Evolutionary conservation across 805 yeast genomes (phyloP).

Genomic region (Teunomyces lycoperdinae): DNA sequence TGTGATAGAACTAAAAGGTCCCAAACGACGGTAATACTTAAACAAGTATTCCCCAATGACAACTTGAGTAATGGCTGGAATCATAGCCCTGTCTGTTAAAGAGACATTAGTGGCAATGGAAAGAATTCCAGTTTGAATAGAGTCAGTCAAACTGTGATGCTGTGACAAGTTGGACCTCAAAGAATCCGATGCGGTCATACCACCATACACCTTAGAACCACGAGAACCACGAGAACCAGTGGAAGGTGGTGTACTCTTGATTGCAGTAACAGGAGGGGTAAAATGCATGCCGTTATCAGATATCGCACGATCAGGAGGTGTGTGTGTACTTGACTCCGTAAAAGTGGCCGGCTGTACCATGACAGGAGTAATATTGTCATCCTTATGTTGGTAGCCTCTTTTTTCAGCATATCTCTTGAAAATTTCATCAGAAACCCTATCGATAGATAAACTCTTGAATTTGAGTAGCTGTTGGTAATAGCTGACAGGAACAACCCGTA

Average conservation of each 20-base stretch:
- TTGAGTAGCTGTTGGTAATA: slow-evolving; percentile 54
- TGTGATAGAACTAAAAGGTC: slow-evolving; percentile 69
- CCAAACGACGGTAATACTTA: slow-evolving; percentile 79
- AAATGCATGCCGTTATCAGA: slow-evolving; percentile 16
- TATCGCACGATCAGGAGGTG: slow-evolving; percentile 15
- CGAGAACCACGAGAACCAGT: slow-evolving; percentile 5
- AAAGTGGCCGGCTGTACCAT: slow-evolving; percentile 18
- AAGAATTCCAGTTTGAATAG: slow-evolving; percentile 31
- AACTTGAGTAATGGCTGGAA: slow-evolving; percentile 85
- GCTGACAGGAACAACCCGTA: slow-evolving; percentile 61
- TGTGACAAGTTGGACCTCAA: slow-evolving; percentile 29
- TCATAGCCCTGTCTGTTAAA: slow-evolving; percentile 65
- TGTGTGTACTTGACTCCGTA: slow-evolving; percentile 6
- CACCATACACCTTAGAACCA: slow-evolving; percentile 4
- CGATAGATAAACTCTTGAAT: slow-evolving; percentile 42
- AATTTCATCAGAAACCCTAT: slow-evolving; percentile 44
- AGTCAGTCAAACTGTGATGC: slow-evolving; percentile 31
- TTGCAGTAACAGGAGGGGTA: slow-evolving; percentile 18
- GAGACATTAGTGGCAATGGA: slow-evolving; percentile 63
- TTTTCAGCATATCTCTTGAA: slow-evolving; percentile 45
- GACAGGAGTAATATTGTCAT: slow-evolving; percentile 18
- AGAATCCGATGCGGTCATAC: slow-evolving; percentile 13
- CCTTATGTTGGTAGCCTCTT: slow-evolving; percentile 44
- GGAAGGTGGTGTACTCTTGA: slow-evolving; percentile 9
- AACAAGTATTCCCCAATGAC: slow-evolving; percentile 88